These are phyloP conservation scores for Fragaria ananassa DNA, from an alignment of 306 rosid genomes.

Conservation along the genomic window DNA sequence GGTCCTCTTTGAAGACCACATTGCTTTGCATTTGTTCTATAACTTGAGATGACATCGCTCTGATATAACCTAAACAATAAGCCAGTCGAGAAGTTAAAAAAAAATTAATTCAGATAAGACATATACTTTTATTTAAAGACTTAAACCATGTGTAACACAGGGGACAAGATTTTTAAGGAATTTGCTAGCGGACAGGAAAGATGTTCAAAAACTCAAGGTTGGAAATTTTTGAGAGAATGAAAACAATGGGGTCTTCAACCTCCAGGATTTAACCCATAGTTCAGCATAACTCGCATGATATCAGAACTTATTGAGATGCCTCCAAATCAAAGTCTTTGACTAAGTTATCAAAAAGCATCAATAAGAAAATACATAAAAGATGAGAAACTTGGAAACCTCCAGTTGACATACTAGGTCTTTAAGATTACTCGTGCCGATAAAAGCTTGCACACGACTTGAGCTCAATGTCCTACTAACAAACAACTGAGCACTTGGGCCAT, in stretches of 20 bases:
- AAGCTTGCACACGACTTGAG: conserved; percentile 26
- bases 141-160: background rate
- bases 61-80: conserved; percentile 36
- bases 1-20: conserved; percentile 32
- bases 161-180: background rate
- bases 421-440: conserved; percentile 16
- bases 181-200: background rate
- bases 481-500: conserved; percentile 19
- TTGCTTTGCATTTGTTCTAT: conserved; percentile 29
- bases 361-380: background rate
- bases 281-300: background rate
- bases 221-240: background rate
- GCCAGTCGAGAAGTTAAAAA: conserved; percentile 8
- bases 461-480: conserved; percentile 18
- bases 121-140: background rate
- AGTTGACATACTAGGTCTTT: conserved; percentile 29
- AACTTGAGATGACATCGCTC: conserved; percentile 34
- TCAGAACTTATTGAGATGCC: background rate
- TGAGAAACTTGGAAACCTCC: background rate
- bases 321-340: background rate
- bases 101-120: background rate
- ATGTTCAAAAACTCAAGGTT: conserved; percentile 15
- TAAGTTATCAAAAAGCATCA: background rate
- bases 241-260: background rate
- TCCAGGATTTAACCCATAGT: background rate